A percentile compares a stretch with the other conserved stretches of the same genome.
These are phyloP conservation scores for Chaetomium globosum DNA, from an alignment of 2,329 filamentous ascomycete species.

Conservation along the genomic window DNA sequence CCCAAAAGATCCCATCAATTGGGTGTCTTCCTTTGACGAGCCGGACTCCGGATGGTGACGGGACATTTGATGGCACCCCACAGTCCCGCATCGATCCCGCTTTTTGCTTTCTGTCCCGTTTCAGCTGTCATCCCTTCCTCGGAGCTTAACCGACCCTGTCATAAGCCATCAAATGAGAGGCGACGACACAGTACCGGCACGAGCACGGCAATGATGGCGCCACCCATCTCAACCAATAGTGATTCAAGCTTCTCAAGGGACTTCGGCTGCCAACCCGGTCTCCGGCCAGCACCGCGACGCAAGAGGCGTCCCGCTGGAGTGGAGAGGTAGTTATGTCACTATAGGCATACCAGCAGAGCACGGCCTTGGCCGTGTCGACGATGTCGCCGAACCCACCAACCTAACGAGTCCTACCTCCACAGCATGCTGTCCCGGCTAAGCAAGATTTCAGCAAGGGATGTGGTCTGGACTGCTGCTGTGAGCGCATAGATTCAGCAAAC, in stretches of 20 bases:
- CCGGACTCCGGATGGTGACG: conserved; percentile 28
- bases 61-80: conserved; percentile 19
- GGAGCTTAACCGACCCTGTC: not conserved
- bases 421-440: not conserved
- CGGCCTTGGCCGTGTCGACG: conserved; percentile 24
- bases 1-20: conserved; percentile 24
- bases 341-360: not conserved
- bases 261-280: conserved; percentile 7
- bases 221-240: not conserved
- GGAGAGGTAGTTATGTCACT: not conserved
- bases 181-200: not conserved
- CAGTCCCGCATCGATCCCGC: conserved; percentile 4
- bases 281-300: conserved; percentile 7
- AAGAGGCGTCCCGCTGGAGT: conserved; percentile 17
- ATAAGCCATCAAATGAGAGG: not conserved
- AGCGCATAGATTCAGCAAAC: not conserved
- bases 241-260: not conserved
- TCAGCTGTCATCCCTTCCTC: conserved; percentile 4
- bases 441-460: not conserved
- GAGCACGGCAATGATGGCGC: not conserved
- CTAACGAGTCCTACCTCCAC: not conserved
- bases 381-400: conserved; percentile 20
- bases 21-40: conserved; percentile 24
- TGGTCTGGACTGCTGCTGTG: not conserved
- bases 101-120: conserved; percentile 15